A percentile compares a stretch with the other conserved stretches of the same genome.
phyloP scores from a whole-genome alignment of 2,329 filamentous ascomycete species.

The Trichoderma sp. region DNA sequence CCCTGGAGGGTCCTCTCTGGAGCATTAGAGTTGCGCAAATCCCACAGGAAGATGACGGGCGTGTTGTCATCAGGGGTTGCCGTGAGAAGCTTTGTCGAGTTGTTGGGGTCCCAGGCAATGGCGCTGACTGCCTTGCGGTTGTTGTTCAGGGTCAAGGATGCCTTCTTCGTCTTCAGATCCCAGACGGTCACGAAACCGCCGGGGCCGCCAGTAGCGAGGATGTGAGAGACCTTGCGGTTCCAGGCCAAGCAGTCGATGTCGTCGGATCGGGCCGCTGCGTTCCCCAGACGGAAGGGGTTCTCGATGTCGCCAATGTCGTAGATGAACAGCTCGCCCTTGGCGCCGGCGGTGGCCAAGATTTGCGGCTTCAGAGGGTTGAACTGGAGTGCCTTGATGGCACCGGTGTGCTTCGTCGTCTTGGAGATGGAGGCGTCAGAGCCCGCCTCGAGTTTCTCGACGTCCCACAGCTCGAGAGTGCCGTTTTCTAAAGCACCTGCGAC shows the following conservation, averaged over 20 bases:
- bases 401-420: conserved; percentile 85
- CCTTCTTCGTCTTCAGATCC: conserved; percentile 98
- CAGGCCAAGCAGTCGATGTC: conserved; percentile 96
- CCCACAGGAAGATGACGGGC: conserved; percentile 89
- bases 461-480: conserved; percentile 90
- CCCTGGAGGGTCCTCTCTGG: conserved; percentile 85
- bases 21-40: conserved; percentile 92
- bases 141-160: conserved; percentile 93
- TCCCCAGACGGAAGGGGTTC: conserved; percentile 87
- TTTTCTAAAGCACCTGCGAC: conserved; percentile 96
- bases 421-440: conserved; percentile 78
- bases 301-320: conserved; percentile 90
- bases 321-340: conserved; percentile 94
- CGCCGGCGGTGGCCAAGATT: conserved; percentile 86
- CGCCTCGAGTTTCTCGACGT: conserved; percentile 69
- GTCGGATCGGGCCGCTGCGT: conserved; percentile 82
- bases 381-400: conserved; percentile 89
- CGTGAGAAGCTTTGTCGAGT: conserved; percentile 90
- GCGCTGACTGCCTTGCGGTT: conserved; percentile 93
- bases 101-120: conserved; percentile 95
- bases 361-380: conserved; percentile 94
- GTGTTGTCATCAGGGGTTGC: conserved; percentile 87
- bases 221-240: conserved; percentile 98
- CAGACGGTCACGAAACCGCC: conserved; percentile 97
- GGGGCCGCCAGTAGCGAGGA: conserved; percentile 88